Base-by-base conservation (phyloP, 2,329 filamentous ascomycete genomes). In the Periconia sp. region DNA sequence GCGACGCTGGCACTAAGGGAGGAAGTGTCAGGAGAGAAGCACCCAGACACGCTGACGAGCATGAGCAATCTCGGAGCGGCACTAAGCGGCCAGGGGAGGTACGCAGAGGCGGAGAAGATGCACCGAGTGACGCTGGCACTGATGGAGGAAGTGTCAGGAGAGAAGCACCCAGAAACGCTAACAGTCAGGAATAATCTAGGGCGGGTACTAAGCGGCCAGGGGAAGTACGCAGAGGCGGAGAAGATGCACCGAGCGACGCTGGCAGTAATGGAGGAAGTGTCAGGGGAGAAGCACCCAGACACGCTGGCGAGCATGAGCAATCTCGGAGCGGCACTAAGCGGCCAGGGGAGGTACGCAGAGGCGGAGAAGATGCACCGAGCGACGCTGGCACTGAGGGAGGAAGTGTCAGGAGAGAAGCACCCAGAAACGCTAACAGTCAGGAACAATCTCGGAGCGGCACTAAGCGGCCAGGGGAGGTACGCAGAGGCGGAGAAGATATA, bases 201-300 rank as follows among this genome's bases (percentile, higher is more conserved):
- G 12, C 5, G 9, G 28, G 28, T 13, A 8, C 28, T 31, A 16
- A 31, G 28, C 13, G 13, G 13, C 7, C 28, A 31, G 28, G 28
- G 28, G 15, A 31, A 31, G 28, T 31, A 8, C 28, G 13, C 28
- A 31, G 28, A 31, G 13, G 28, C 28, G 23, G n/a, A 25, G 23
- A 25, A 37, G 34, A 37, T 37, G 34, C 23, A 37, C 26, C 34
- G 21, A 37, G 34, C 24, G 34, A 37, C n/a, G 15, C 34, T 37
- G 34, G 34, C 34, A 18, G 12, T 37, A 16, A 24, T 18, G 15
- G 34, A 37, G 34, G 18, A 37, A 12, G 31, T 25, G 23, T 25
- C 23, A 25, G 23, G 23, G 23, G 7, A 35, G 32, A n/a, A n/a
- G n/a, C n/a, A n/a, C n/a, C n/a, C n/a, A n/a, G n/a, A n/a, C n/a